Evolutionary conservation across 2,329 filamentous ascomycete genomes (phyloP).

Genomic region (Diplodia scrobiculata): DNA sequence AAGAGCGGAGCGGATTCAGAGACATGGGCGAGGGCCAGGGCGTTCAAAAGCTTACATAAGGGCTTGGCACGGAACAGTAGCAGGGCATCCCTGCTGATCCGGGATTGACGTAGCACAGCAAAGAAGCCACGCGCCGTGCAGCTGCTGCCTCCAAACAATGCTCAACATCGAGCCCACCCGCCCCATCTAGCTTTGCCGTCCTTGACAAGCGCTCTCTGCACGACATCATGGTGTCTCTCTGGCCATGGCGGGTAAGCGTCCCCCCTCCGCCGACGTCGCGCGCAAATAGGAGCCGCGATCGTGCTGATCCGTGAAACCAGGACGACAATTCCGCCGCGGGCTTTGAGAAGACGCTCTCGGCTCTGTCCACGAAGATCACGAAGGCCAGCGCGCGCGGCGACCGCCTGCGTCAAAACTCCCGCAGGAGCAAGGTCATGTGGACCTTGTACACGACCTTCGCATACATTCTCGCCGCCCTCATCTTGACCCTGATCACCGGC

Average conservation of each 20-base stretch:
- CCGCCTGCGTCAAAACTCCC: constrained; percentile 67
- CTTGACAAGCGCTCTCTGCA: background rate
- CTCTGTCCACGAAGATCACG: constrained; percentile 79
- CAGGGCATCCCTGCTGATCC: constrained; percentile 12
- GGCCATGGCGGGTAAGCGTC: constrained; percentile 74
- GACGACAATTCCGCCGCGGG: constrained; percentile 80
- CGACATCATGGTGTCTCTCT: constrained; percentile 73
- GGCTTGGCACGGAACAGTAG: constrained; percentile 7
- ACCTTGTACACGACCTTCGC: constrained; percentile 88
- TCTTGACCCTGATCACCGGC: constrained; percentile 81
- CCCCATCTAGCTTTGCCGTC: background rate
- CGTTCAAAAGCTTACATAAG: constrained; percentile 5
- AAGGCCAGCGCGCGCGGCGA: constrained; percentile 74
- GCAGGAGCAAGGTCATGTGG: constrained; percentile 80
- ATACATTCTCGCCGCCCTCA: constrained; percentile 82
- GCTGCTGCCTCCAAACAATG: constrained; percentile 20
- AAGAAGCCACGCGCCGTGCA: constrained; percentile 26
- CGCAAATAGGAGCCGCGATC: constrained; percentile 10
- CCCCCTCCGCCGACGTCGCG: background rate
- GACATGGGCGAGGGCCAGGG: background rate
- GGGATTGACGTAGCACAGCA: constrained; percentile 22
- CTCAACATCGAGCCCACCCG: constrained; percentile 14
- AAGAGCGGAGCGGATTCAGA: constrained; percentile 7
- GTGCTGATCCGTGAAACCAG: constrained; percentile 50
- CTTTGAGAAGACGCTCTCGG: constrained; percentile 88